Evolutionary conservation across 176 grass and related monocot genomes (phyloP).

Genomic region (Cenchrus fungigraminus): DNA sequence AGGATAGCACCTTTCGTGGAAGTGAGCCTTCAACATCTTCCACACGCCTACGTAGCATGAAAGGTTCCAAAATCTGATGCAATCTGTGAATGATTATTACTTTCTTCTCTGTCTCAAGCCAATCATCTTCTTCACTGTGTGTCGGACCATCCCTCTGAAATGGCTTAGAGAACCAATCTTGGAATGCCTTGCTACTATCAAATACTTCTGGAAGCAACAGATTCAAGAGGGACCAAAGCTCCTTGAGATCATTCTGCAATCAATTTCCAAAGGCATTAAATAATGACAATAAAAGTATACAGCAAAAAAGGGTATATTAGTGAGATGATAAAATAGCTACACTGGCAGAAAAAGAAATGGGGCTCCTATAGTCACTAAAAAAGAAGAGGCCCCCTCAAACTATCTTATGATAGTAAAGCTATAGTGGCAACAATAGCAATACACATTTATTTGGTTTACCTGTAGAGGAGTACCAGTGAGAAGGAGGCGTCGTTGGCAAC

Average conservation of each 20-base stretch:
- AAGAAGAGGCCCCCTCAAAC: background rate
- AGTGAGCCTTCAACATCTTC: slow-evolving; percentile 99
- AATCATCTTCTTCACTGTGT: slow-evolving; percentile 86
- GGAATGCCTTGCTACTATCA: slow-evolving; percentile 97
- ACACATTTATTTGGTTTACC: slow-evolving; percentile 45
- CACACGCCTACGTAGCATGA: slow-evolving; percentile 93
- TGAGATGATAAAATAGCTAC: slow-evolving; percentile 12
- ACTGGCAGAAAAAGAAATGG: slow-evolving; percentile 9
- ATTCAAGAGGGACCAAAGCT: slow-evolving; percentile 98
- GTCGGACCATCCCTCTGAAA: slow-evolving; percentile 80
- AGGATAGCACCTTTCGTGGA: slow-evolving; percentile 71
- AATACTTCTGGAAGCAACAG: slow-evolving; percentile 98
- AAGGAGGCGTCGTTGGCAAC: slow-evolving; percentile 92
- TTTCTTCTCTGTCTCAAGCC: slow-evolving; percentile 99
- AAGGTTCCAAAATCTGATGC: slow-evolving; percentile 98
- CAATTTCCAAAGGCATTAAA: slow-evolving; percentile 35
- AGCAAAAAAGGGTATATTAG: slow-evolving; percentile 23
- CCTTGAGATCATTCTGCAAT: slow-evolving; percentile 97
- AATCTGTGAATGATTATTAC: slow-evolving; percentile 97
- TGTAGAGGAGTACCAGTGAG: slow-evolving; percentile 97
- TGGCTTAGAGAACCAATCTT: slow-evolving; percentile 99
- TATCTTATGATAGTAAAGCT: background rate
- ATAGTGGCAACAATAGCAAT: background rate
- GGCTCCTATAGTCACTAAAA: background rate
- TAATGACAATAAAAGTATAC: background rate